Base-by-base conservation (phyloP, 331 rosid genomes). In the Ulmus americana region DNA sequence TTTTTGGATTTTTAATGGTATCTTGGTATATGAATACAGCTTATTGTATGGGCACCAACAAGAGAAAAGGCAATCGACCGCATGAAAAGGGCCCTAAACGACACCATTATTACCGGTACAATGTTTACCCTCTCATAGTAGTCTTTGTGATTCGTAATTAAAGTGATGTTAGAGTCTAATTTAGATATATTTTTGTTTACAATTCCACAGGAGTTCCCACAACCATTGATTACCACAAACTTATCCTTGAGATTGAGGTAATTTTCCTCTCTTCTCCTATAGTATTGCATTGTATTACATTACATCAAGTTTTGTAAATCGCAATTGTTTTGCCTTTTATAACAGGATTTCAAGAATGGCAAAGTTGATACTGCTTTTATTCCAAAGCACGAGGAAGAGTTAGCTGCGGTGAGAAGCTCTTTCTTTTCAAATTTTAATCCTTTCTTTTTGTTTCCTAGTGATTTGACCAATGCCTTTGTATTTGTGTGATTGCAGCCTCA, bases 1-100 rank as follows among this genome's bases (percentile, higher is more conserved):
- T 28, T 28, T 28, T 28, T 28, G 35, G 35, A 28, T 28, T 28
- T 28, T 28, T 28, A 28, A 28, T 28, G 35, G 4, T 28, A 2
- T 28, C 35, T 28, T 28, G 35, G 35, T 3, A 28, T 28, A 28
- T 28, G 35, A 45, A 48, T 83, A 20, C 53, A 94, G 99, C 91
- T 94, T 76, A 85, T 94, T 77, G 99, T 94, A 14, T 94, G 99
- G 99, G 99, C 98, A 82, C 98, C 98, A 64, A 89, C 97, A 42
- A 85, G 98, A 70, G 98, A 84, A 76, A 94, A 94, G 82, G 99
- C 99, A 57, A 85, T 94, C 54, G 90, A 87, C 6, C 97, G 97
- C 77, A 94, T 94, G 99, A 94, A 85, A 75, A 85, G 98, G 70
- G 87, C 87, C 64, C 87, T 79, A 22, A 39, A 71, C 0, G 87